phyloP scores from a whole-genome alignment of 1,139 yeast genomes.

The Nakaseomyces kungkrabaensis region DNA sequence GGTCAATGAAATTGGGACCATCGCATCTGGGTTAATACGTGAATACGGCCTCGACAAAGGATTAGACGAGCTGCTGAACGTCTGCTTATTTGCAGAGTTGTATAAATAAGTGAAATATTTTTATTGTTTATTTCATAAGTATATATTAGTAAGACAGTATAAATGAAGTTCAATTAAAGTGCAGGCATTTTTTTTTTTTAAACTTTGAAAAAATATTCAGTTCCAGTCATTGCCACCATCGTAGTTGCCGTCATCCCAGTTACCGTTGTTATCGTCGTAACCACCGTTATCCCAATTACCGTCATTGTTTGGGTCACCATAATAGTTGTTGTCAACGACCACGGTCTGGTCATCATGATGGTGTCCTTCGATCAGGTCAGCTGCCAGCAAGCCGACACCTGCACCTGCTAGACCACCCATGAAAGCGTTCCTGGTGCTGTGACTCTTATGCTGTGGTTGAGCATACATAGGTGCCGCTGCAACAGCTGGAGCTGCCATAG shows the following conservation, averaged over 20 bases:
- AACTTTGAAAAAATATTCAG: neutral
- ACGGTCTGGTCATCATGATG: slow-evolving; percentile 13
- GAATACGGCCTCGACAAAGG: slow-evolving; percentile 5
- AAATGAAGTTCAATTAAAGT: neutral
- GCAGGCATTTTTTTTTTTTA: neutral
- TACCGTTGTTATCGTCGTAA: slow-evolving; percentile 16
- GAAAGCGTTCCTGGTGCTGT: slow-evolving; percentile 24
- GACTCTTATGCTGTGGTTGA: slow-evolving; percentile 24
- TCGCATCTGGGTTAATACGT: neutral
- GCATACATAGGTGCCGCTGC: slow-evolving; percentile 14
- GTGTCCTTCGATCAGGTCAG: slow-evolving; percentile 42
- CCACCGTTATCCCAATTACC: slow-evolving; percentile 21
- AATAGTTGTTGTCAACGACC: slow-evolving; percentile 27
- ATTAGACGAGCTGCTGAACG: slow-evolving; percentile 3
- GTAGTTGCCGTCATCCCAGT: slow-evolving; percentile 22
- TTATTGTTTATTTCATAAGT: neutral
- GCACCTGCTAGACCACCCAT: slow-evolving; percentile 56
- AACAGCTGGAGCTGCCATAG: slow-evolving; percentile 6
- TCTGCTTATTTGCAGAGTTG: slow-evolving; percentile 5
- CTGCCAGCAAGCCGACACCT: slow-evolving; percentile 76
- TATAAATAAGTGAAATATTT: neutral
- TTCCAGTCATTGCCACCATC: slow-evolving; percentile 8
- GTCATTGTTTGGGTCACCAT: slow-evolving; percentile 15
- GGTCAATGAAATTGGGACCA: neutral
- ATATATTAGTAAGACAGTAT: neutral